Base-by-base conservation (phyloP, 225 moss, liverwort and hornwort genomes). In the Polytrichum formosum region DNA sequence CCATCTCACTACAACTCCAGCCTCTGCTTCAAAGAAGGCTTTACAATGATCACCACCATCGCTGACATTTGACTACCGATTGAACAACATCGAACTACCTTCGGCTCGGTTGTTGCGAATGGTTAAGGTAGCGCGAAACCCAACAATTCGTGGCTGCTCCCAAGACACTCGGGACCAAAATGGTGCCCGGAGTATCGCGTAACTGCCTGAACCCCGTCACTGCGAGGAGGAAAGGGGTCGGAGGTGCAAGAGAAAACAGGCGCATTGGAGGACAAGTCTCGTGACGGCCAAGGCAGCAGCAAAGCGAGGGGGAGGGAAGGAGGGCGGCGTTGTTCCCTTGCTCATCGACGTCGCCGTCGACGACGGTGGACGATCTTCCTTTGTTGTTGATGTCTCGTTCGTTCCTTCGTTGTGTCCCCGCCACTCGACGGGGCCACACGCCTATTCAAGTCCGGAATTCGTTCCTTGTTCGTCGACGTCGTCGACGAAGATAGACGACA, bases 241-340 rank as follows among this genome's bases (percentile, higher is more conserved):
- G 19, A 20, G 28, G 18, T 66, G 19, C 65, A 66, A 35, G 6
- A 30, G 30, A 30, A 26, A 37, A 37, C 1, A 7, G 29, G 27
- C 21, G 19, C 54, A 6, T 10, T 26, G 28, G 19, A 53, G 18
- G 28, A 37, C 10, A 55, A 22, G 37, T 78, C 78, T 78, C 70
- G 73, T 78, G 73, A 74, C 16, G 54, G 60, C 70, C 78, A 78
- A 60, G 73, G 65, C 73, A 73, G 58, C 13, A 13, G 2, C 35
- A 35, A 35, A 35, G 35, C 9, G 1, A 6, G 29, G 26, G 26
- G 26, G 1, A 29, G 6, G 31, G 31, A 7, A 31, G 7, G 31
- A 6, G 31, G 37, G 46, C 46, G 46, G 46, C 46, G 46, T 46
- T 46, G 46, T 46, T 46, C 37, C 35, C 4, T 46, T 16, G 46